These are phyloP conservation scores for Solanum verrucosum DNA, from an alignment of 257 asterid genomes.

Conservation along the genomic window DNA sequence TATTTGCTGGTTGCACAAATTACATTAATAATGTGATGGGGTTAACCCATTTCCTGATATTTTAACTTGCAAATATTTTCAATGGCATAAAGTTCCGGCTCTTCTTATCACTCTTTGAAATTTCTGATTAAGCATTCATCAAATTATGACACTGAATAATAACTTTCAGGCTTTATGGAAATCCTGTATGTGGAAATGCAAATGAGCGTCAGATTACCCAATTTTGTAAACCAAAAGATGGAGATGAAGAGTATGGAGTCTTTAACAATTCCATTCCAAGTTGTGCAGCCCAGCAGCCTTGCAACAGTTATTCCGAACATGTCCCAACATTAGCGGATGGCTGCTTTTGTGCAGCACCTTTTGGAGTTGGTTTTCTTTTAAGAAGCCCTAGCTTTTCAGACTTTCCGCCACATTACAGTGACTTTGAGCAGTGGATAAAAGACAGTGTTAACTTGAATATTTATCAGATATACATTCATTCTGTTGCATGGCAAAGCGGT, in stretches of 20 bases:
- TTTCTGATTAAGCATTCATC: not conserved
- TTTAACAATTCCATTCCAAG: conserved; percentile 11
- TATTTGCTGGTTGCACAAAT: not conserved
- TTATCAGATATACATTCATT: conserved; percentile 23
- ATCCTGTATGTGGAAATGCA: conserved; percentile 32
- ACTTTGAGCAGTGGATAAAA: conserved; percentile 14
- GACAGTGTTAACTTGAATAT: not conserved
- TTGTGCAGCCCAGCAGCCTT: conserved; percentile 18
- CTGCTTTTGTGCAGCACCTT: conserved; percentile 49
- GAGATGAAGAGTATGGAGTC: conserved; percentile 1
- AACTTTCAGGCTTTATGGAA: conserved; percentile 27
- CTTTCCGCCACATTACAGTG: conserved; percentile 20
- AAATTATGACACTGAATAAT: not conserved
- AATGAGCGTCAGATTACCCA: conserved; percentile 19
- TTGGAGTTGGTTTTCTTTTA: conserved; percentile 32
- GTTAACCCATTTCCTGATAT: not conserved
- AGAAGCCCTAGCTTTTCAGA: conserved; percentile 45
- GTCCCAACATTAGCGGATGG: conserved; percentile 23
- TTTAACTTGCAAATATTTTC: not conserved
- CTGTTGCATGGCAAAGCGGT: conserved; percentile 37
- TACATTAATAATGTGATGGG: not conserved
- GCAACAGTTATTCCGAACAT: conserved; percentile 19
- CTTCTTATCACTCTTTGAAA: not conserved
- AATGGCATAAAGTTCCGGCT: not conserved
- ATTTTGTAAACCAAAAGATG: conserved; percentile 20